phyloP scores from a whole-genome alignment of 2,329 filamentous ascomycete genomes.

The Pyricularia grisea region DNA sequence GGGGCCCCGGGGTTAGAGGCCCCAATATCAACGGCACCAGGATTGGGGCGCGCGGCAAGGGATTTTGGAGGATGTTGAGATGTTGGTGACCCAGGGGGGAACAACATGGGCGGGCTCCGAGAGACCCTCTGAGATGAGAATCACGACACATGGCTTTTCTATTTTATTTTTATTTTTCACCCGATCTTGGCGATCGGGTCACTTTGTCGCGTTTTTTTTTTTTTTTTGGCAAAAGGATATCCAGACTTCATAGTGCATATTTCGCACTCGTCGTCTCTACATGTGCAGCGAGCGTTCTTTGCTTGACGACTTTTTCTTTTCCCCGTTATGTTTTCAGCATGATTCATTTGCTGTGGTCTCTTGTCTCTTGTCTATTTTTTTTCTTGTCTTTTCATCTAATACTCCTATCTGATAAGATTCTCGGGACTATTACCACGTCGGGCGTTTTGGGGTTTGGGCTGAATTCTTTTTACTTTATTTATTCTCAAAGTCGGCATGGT shows the following conservation, averaged over 20 bases:
- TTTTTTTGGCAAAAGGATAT: background rate
- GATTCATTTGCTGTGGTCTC: background rate
- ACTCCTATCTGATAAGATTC: background rate
- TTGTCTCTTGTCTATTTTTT: background rate
- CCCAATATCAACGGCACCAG: conserved; percentile 32
- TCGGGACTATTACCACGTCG: background rate
- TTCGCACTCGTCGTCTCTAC: background rate
- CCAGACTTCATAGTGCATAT: background rate
- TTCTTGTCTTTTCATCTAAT: background rate
- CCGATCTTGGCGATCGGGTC: background rate
- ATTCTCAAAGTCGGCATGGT: background rate
- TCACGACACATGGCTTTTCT: background rate
- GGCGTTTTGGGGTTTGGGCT: background rate
- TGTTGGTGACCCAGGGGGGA: conserved; percentile 37
- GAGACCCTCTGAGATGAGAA: background rate
- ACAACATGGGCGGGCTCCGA: background rate
- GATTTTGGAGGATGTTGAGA: conserved; percentile 47
- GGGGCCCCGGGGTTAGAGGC: conserved; percentile 34
- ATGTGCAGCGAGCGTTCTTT: background rate
- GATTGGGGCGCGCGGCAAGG: conserved; percentile 28
- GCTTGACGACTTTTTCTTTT: background rate
- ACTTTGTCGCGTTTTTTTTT: background rate
- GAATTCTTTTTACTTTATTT: background rate
- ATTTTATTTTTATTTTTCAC: background rate
- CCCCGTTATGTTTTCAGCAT: background rate